Conservation (phyloP, 192 early-diverging fungal species). For the Coemansia sp. region DNA sequence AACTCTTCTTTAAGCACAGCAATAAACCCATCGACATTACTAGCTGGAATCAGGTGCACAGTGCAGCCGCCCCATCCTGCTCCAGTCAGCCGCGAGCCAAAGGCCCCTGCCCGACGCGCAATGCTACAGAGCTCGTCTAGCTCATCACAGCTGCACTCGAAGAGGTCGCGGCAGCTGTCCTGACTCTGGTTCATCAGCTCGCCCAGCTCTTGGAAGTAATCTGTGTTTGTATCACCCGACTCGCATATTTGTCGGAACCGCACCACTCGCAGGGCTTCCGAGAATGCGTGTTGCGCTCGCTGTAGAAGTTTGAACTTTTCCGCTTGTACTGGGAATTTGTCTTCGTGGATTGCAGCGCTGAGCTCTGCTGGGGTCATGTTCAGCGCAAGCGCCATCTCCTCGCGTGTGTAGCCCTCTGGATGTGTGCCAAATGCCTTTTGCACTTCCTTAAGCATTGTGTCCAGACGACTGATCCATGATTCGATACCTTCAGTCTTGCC, state of each 20-base stretch:
- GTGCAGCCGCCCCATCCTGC: conserved; percentile 94
- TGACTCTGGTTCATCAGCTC: conserved; percentile 89
- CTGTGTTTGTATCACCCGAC: conserved; percentile 12
- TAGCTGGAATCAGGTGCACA: conserved; percentile 70
- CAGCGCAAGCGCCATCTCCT: conserved; percentile 43
- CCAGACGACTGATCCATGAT: conserved; percentile 35
- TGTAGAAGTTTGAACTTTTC: conserved; percentile 72
- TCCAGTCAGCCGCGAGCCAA: conserved; percentile 85
- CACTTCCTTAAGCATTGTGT: conserved; percentile 20
- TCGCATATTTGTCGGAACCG: conserved; percentile 49
- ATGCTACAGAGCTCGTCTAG: conserved; percentile 73
- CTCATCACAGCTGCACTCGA: conserved; percentile 81
- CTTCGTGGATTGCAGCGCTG: conserved; percentile 47
- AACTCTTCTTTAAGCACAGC: too few species aligned
- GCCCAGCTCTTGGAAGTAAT: conserved; percentile 62
- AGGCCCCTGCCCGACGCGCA: conserved; percentile 66
- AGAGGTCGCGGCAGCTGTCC: conserved; percentile 73
- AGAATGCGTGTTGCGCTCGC: conserved; percentile 80
- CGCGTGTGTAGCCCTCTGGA: conserved; percentile 34
- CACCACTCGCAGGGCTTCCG: conserved; percentile 72
- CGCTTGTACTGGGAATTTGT: conserved; percentile 58
- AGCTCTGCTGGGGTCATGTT: conserved; percentile 44
- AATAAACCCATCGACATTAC: conserved; percentile 57
- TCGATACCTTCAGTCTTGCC: conserved; percentile 9
- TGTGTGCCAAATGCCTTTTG: conserved; percentile 17